Conservation (phyloP, 176 grass and related monocot species). For the Urochloa ruziziensis region DNA sequence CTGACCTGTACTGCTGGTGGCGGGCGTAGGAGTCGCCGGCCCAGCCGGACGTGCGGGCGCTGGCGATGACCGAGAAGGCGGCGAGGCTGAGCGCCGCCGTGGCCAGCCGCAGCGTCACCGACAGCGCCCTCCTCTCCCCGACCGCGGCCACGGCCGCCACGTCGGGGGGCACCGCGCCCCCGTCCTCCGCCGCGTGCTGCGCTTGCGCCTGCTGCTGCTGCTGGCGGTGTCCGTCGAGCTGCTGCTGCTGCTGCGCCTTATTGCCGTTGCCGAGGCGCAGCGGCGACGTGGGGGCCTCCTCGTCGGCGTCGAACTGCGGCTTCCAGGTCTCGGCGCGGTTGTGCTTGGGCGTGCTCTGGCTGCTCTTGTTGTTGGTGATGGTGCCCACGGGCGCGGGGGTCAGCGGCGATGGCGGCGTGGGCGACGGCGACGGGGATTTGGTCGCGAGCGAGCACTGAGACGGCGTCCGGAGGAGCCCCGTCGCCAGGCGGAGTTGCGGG, state of each 20-base stretch:
- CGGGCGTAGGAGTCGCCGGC: conserved; percentile 74
- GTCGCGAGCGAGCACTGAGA: conserved; percentile 29
- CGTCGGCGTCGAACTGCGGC: not conserved
- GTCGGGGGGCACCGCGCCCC: conserved; percentile 2
- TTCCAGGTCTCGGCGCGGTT: not conserved
- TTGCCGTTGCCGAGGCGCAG: conserved; percentile 16
- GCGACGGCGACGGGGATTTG: conserved; percentile 3
- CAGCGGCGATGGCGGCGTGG: conserved; percentile 22
- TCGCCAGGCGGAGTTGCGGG: conserved; percentile 26
- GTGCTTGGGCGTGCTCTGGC: conserved; percentile 32
- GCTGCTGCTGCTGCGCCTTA: too few relatives aligned
- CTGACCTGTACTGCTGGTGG: conserved; percentile 70
- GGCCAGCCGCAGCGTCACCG: conserved; percentile 64
- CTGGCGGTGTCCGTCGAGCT: not conserved
- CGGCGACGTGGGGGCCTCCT: conserved; percentile 33
- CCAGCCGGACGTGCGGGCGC: conserved; percentile 74
- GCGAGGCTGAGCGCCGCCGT: conserved; percentile 64
- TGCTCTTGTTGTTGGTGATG: conserved; percentile 27
- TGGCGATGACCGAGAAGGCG: conserved; percentile 73
- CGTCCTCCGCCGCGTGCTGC: conserved; percentile 15
- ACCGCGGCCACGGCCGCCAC: conserved; percentile 39
- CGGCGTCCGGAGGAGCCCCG: conserved; percentile 45
- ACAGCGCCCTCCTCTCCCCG: conserved; percentile 36
- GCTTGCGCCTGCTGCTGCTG: not conserved
- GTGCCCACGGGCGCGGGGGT: not conserved